Conservation (phyloP, 768 basidiomycete genomes). For the Boletus rubropictus region DNA sequence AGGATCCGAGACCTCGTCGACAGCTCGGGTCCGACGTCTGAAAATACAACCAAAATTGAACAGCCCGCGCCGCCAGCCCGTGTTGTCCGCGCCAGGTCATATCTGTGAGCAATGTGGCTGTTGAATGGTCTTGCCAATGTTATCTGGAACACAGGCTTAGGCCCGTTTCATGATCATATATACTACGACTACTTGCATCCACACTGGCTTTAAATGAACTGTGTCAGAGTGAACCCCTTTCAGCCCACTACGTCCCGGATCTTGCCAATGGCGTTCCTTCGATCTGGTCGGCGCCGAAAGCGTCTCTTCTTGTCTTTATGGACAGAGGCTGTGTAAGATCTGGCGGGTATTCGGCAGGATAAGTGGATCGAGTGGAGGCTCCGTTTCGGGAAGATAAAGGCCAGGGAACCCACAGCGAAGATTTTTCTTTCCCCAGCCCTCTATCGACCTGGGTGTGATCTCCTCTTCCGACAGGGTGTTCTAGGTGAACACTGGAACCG, state of each 20-base stretch:
- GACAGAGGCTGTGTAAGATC: conserved; percentile 2
- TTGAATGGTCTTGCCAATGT: not conserved
- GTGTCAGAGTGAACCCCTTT: not conserved
- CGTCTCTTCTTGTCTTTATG: not conserved
- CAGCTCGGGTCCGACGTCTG: not conserved
- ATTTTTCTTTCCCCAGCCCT: not conserved
- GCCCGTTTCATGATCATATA: too few species aligned
- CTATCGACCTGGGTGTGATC: conserved; percentile 13
- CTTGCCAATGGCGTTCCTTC: not conserved
- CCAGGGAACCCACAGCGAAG: not conserved
- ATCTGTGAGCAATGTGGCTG: not conserved
- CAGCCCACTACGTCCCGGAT: not conserved
- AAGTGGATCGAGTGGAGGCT: not conserved
- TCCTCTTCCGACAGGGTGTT: conserved; percentile 13
- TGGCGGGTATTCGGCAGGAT: not conserved
- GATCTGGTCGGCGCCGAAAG: not conserved
- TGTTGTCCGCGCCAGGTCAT: not conserved
- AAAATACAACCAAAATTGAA: not conserved
- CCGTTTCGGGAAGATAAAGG: conserved; percentile 13
- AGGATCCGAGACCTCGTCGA: too few species aligned
- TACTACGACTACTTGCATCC: too few species aligned
- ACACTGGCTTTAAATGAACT: not conserved
- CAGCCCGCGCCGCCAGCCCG: too few species aligned
- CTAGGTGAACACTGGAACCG: conserved; percentile 17
- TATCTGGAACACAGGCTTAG: not conserved